Percentiles rank a stretch among this genome's conserved stretches.
These are phyloP conservation scores for Blastobotrys parvus DNA, from an alignment of 805 yeast genomes.

Conservation along the genomic window DNA sequence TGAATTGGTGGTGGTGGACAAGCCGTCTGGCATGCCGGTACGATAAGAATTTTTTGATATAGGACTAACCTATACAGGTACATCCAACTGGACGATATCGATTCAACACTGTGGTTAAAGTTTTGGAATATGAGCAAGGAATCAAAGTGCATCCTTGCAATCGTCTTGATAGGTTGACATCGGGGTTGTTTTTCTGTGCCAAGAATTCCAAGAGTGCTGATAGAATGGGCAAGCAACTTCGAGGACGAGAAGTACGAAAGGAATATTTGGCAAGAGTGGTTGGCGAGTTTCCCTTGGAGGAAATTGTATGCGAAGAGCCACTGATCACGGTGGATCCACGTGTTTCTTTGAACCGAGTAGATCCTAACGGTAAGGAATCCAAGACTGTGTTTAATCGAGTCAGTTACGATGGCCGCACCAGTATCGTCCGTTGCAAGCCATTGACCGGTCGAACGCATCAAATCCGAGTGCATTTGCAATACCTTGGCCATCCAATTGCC, in stretches of 20 bases:
- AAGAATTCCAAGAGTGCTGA: conserved; percentile 75
- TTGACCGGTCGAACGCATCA: conserved; percentile 93
- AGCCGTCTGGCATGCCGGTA: conserved; percentile 92
- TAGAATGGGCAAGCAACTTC: conserved; percentile 54
- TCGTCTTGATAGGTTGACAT: conserved; percentile 80
- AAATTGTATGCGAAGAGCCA: conserved; percentile 55
- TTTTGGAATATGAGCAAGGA: conserved; percentile 63
- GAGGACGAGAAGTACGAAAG: conserved; percentile 66
- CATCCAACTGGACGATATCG: conserved; percentile 88
- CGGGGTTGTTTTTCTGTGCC: conserved; percentile 90
- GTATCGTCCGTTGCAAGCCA: conserved; percentile 78
- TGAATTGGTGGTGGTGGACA: conserved; percentile 73
- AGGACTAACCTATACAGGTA: conserved; percentile 10
- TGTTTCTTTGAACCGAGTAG: conserved; percentile 56
- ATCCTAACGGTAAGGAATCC: conserved; percentile 61
- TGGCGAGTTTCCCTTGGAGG: conserved; percentile 70
- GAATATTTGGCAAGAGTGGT: conserved; percentile 81
- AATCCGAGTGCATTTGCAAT: conserved; percentile 86
- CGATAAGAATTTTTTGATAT: conserved; percentile 21
- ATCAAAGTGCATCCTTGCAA: conserved; percentile 75
- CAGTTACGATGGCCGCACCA: conserved; percentile 57
- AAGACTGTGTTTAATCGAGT: conserved; percentile 59
- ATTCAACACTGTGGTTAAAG: conserved; percentile 72
- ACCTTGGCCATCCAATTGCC: conserved; percentile 80
- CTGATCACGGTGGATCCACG: conserved; percentile 66